Percentiles rank a stretch among this genome's conserved stretches.
Evolutionary conservation across 2,329 filamentous ascomycete species (phyloP).

Genomic region (Colletotrichum noveboracense): DNA sequence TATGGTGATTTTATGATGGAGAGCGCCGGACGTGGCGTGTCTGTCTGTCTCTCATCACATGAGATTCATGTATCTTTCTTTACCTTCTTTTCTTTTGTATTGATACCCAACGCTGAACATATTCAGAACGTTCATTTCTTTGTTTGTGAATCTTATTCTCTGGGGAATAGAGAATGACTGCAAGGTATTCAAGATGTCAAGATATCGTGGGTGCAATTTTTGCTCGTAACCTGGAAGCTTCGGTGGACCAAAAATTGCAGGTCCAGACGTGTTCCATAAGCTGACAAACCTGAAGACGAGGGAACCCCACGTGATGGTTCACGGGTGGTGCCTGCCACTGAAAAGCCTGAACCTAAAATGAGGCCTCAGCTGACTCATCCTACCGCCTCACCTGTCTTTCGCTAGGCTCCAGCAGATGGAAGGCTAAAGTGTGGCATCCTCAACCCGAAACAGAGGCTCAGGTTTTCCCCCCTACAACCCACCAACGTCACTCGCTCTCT

Average conservation of each 20-base stretch:
- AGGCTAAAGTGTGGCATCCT: not conserved
- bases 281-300: not conserved
- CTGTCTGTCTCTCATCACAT: not conserved
- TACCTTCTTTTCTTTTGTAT: not conserved
- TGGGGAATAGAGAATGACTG: not conserved
- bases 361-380: constrained; percentile 13
- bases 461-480: constrained; percentile 25
- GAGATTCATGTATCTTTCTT: not conserved
- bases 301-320: not conserved
- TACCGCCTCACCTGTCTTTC: not conserved
- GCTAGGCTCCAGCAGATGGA: not conserved
- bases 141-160: not conserved
- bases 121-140: not conserved
- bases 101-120: not conserved
- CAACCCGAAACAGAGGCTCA: constrained; percentile 10
- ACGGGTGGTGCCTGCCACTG: not conserved
- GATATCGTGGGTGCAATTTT: not conserved
- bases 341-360: not conserved
- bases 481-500: constrained; percentile 34
- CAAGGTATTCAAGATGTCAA: not conserved
- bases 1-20: not conserved
- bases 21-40: not conserved
- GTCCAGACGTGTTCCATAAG: not conserved
- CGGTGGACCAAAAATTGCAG: not conserved
- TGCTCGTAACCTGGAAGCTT: not conserved